These are phyloP conservation scores for Cylindrotheca closterium DNA, from an alignment of 108 stramenopile genomes.

Conservation along the genomic window DNA sequence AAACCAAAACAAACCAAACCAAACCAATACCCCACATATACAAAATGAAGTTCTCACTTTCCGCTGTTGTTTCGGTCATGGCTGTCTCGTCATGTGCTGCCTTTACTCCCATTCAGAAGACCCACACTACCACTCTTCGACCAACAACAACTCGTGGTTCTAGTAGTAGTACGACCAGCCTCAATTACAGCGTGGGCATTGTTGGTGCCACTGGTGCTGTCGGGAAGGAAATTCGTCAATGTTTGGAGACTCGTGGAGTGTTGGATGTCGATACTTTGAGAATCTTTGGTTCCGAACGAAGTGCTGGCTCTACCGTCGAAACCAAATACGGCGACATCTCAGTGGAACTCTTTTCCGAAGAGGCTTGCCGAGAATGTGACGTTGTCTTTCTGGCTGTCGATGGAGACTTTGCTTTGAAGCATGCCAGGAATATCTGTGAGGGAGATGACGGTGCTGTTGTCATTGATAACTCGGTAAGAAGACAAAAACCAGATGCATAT, in stretches of 20 bases:
- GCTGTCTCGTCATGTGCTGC: background rate
- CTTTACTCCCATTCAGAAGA: background rate
- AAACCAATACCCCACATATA: too few relatives aligned
- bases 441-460: conserved; percentile 77
- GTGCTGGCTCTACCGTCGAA: conserved; percentile 79
- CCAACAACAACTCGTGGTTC: background rate
- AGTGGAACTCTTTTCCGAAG: conserved; percentile 84
- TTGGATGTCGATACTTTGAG: conserved; percentile 71
- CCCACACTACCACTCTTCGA: background rate
- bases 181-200: conserved; percentile 84
- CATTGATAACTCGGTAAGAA: conserved; percentile 83
- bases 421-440: conserved; percentile 68
- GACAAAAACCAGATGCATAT: too few relatives aligned
- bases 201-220: conserved; percentile 98
- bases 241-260: conserved; percentile 74
- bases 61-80: background rate
- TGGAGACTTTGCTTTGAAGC: conserved; percentile 85
- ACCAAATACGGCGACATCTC: conserved; percentile 82
- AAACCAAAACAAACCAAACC: too few relatives aligned
- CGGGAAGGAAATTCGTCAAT: conserved; percentile 92
- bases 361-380: conserved; percentile 75
- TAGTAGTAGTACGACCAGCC: background rate
- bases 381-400: conserved; percentile 90
- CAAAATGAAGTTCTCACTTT: background rate
- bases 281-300: conserved; percentile 85